Conservation (phyloP, 73 alveolate species). For the Halteria grandinella region DNA sequence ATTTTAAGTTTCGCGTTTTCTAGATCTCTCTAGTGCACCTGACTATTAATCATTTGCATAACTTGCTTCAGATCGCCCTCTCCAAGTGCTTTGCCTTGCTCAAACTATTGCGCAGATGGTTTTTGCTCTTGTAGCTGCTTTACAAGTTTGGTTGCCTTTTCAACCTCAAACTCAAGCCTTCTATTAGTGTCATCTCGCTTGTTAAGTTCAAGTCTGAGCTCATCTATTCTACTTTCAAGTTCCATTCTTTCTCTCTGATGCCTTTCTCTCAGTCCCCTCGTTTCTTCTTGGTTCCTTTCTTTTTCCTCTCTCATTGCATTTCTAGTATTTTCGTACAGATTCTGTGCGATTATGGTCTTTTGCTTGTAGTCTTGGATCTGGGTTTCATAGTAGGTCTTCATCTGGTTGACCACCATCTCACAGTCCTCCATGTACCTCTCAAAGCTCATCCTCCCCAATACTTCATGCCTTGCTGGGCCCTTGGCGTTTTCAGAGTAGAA, state of each 20-base stretch:
- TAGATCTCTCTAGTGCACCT: slow-evolving; percentile 26
- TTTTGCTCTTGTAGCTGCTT: too few relatives aligned
- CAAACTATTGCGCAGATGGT: slow-evolving; percentile 8
- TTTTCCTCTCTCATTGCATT: slow-evolving; percentile 49
- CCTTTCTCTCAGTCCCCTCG: slow-evolving; percentile 33
- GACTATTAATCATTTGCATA: neutral
- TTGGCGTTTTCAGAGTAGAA: slow-evolving; percentile 36
- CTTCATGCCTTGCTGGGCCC: slow-evolving; percentile 47
- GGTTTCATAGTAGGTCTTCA: slow-evolving; percentile 1
- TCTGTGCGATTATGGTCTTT: slow-evolving; percentile 7
- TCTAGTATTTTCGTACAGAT: slow-evolving; percentile 31
- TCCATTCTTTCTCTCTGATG: slow-evolving; percentile 13
- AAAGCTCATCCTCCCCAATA: slow-evolving; percentile 11
- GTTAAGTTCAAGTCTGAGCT: slow-evolving; percentile 13
- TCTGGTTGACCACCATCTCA: slow-evolving; percentile 8
- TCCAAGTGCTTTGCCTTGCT: neutral
- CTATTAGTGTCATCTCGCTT: slow-evolving; percentile 30
- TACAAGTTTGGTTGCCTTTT: slow-evolving; percentile 15
- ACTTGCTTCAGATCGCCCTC: slow-evolving; percentile 7
- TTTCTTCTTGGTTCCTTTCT: slow-evolving; percentile 12
- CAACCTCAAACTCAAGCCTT: slow-evolving; percentile 26
- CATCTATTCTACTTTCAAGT: slow-evolving; percentile 35
- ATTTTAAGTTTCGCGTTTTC: slow-evolving; percentile 38
- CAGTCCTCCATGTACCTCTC: slow-evolving; percentile 12
- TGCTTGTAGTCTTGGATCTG: slow-evolving; percentile 19